Evolutionary conservation across 2,329 filamentous ascomycete genomes (phyloP).

Genomic region (Beauveria asiatica): DNA sequence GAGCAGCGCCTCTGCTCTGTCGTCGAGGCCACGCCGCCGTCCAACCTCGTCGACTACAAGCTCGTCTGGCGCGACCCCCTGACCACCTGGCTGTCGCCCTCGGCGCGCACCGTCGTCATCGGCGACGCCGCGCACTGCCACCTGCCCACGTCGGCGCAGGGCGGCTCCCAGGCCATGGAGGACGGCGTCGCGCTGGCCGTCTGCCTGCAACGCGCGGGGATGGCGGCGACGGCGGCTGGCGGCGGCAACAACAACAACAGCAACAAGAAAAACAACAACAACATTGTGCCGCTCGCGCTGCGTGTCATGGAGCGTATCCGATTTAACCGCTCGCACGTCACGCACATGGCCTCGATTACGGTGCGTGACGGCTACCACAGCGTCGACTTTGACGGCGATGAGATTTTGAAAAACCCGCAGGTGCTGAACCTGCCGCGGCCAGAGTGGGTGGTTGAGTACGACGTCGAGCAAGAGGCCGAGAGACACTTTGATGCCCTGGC

Average conservation of each 20-base stretch:
- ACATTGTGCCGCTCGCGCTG: not conserved
- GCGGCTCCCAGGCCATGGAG: constrained; percentile 33
- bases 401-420: not conserved
- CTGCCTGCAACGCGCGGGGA: constrained; percentile 18
- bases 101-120: constrained; percentile 28
- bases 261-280: not conserved
- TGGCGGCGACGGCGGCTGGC: too few species aligned
- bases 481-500: not conserved
- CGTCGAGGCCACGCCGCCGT: not conserved
- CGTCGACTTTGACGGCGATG: not conserved
- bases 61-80: not conserved
- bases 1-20: not conserved
- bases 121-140: constrained; percentile 34
- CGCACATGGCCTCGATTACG: not conserved
- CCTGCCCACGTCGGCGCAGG: constrained; percentile 31
- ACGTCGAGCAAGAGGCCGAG: not conserved
- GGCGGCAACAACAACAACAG: constrained; percentile 6
- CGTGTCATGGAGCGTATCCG: not conserved
- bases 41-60: not conserved
- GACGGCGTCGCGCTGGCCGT: constrained; percentile 32
- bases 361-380: not conserved
- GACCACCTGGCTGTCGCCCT: constrained; percentile 22
- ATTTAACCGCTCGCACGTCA: not conserved
- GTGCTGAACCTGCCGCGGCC: not conserved
- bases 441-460: not conserved